A percentile compares a stretch with the other conserved stretches of the same genome.
phyloP scores from a whole-genome alignment of 306 rosid species.

The Geum urbanum region DNA sequence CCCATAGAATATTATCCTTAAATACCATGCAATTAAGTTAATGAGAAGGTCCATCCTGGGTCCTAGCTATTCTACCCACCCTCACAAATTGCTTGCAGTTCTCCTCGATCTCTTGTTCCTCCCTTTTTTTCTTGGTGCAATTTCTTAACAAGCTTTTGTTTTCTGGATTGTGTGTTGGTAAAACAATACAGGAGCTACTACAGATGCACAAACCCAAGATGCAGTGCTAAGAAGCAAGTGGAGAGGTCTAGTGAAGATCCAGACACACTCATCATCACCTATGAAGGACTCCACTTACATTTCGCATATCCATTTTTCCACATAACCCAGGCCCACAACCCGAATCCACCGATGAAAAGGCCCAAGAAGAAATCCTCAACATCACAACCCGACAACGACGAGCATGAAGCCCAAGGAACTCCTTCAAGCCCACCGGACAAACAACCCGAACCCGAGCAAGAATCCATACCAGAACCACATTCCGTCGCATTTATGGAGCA shows the following conservation, averaged over 20 bases:
- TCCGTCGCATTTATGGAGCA: conserved; percentile 5
- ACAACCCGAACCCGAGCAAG: no score
- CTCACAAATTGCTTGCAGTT: neutral
- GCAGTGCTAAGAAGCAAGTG: conserved; percentile 89
- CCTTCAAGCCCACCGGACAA: conserved; percentile 1
- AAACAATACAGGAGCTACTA: conserved; percentile 69
- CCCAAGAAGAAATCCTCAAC: conserved; percentile 33
- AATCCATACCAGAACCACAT: neutral
- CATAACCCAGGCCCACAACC: conserved; percentile 33
- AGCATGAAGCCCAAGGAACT: conserved; percentile 29
- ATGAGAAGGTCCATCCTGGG: neutral
- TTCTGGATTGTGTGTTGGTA: conserved; percentile 15
- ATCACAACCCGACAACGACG: conserved; percentile 11
- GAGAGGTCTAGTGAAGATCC: conserved; percentile 78
- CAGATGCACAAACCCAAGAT: conserved; percentile 85
- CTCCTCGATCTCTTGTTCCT: no score
- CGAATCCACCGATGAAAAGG: conserved; percentile 47
- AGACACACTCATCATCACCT: conserved; percentile 71
- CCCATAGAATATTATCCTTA: conserved; percentile 2
- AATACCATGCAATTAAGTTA: neutral
- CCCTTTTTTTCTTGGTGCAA: no score
- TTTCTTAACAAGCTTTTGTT: neutral
- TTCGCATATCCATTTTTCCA: conserved; percentile 66
- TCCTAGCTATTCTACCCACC: no score
- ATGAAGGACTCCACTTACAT: conserved; percentile 91